Conservation (phyloP, 768 basidiomycete genomes). For the Lyophyllum shimeji region DNA sequence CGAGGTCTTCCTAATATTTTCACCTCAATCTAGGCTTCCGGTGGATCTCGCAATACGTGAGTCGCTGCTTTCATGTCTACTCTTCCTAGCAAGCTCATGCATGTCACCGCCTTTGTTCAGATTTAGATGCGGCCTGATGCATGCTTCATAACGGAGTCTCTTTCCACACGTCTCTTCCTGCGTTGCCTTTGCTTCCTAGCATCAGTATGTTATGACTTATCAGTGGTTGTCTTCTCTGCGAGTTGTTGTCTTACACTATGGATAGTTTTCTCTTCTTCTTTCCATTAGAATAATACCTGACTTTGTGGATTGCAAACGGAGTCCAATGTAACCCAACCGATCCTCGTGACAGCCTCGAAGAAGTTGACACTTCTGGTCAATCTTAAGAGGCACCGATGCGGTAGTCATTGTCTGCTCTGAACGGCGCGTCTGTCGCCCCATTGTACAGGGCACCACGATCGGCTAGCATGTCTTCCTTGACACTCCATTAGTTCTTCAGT, state of each 20-base stretch:
- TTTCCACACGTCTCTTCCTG: not conserved
- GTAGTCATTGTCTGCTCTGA: constrained; percentile 81
- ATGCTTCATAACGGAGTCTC: too few relatives aligned
- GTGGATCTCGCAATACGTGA: constrained; percentile 96
- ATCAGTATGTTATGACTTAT: not conserved
- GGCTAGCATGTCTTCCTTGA: constrained; percentile 96
- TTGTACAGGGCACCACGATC: constrained; percentile 94
- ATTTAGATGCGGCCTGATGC: constrained; percentile 28
- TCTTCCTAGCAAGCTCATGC: not conserved
- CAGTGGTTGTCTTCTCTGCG: constrained; percentile 7
- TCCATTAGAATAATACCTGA: too few relatives aligned
- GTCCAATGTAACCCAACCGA: constrained; percentile 10
- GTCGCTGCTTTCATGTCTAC: constrained; percentile 23
- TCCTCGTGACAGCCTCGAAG: constrained; percentile 26
- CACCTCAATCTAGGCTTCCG: constrained; percentile 67
- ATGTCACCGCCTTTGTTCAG: constrained; percentile 19
- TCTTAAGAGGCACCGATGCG: constrained; percentile 59
- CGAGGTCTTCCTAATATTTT: constrained; percentile 2
- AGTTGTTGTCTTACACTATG: constrained; percentile 7
- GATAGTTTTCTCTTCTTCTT: too few relatives aligned
- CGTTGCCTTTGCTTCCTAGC: not conserved
- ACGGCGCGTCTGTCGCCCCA: constrained; percentile 81
- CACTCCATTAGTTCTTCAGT: constrained; percentile 68
- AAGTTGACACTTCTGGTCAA: constrained; percentile 49
- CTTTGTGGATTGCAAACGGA: too few relatives aligned